Conservation (phyloP, 306 rosid genomes). For the Pterocarpus santalinus region DNA sequence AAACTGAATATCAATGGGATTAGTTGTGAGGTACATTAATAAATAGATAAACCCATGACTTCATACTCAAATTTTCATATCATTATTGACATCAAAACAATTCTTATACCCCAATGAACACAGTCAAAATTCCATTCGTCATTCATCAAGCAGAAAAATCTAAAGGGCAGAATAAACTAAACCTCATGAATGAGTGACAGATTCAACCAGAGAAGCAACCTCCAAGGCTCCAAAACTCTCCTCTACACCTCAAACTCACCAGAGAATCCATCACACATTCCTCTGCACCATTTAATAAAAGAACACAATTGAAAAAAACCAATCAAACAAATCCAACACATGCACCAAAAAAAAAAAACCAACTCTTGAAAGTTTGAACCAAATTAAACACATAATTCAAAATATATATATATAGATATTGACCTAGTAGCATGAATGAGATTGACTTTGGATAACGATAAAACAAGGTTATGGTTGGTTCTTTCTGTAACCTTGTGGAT, state of each 20-base stretch:
- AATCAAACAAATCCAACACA: conserved; percentile 44
- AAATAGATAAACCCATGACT: conserved; percentile 8
- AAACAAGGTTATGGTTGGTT: background rate
- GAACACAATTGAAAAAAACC: background rate
- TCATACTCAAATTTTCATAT: conserved; percentile 20
- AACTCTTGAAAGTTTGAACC: conserved; percentile 27
- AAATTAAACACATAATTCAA: background rate
- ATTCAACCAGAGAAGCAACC: conserved; percentile 51
- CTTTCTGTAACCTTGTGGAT: conserved; percentile 29
- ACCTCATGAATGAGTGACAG: conserved; percentile 61
- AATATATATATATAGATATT: background rate
- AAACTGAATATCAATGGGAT: conserved; percentile 1
- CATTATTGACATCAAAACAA: conserved; percentile 26
- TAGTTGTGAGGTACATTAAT: conserved; percentile 7
- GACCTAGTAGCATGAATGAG: conserved; percentile 50
- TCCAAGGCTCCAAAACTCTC: conserved; percentile 48
- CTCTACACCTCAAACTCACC: conserved; percentile 52
- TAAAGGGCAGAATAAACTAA: conserved; percentile 35
- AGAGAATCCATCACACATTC: conserved; percentile 66
- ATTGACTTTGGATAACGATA: conserved; percentile 28
- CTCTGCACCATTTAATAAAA: conserved; percentile 48
- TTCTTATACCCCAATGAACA: background rate
- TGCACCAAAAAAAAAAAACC: conserved; percentile 27
- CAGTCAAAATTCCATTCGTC: conserved; percentile 36
- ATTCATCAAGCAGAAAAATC: conserved; percentile 37